Evolutionary conservation across 2,329 filamentous ascomycete species (phyloP).

Genomic region (Aciculosporium take): DNA sequence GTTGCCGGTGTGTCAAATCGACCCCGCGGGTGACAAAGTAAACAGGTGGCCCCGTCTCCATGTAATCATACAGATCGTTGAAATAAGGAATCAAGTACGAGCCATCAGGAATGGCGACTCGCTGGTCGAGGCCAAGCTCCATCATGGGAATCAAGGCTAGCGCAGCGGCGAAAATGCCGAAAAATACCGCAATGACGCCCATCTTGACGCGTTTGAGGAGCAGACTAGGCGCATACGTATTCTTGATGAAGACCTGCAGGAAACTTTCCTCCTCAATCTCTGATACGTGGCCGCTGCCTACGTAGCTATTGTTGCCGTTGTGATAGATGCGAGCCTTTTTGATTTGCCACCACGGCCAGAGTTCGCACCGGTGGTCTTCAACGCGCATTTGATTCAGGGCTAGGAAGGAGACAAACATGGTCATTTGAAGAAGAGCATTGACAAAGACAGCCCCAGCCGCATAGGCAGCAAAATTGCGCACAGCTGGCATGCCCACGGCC

Average conservation of each 20-base stretch:
- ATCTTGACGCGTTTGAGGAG: conserved; percentile 71
- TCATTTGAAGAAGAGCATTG: conserved; percentile 92
- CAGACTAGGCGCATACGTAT: conserved; percentile 70
- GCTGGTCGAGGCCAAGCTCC: conserved; percentile 79
- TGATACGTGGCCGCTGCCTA: conserved; percentile 42
- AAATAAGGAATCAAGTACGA: conserved; percentile 96
- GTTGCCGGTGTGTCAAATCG: conserved; percentile 58
- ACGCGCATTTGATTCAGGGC: conserved; percentile 83
- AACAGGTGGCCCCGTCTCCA: conserved; percentile 81
- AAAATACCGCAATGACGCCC: conserved; percentile 62
- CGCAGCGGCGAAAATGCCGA: conserved; percentile 75
- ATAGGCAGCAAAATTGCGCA: conserved; percentile 93
- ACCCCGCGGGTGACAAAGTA: conserved; percentile 84
- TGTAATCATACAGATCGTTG: conserved; percentile 86
- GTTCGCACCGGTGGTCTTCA: conserved; percentile 78
- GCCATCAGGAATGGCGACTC: conserved; percentile 82
- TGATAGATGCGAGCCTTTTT: conserved; percentile 58
- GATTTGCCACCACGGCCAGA: conserved; percentile 78
- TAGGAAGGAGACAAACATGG: conserved; percentile 88
- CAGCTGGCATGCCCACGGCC: conserved; percentile 94
- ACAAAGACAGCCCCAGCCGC: conserved; percentile 92
- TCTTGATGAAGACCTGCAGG: conserved; percentile 79
- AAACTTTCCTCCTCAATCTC: conserved; percentile 71
- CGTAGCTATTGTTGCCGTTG: conserved; percentile 40
- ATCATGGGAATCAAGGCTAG: conserved; percentile 75